A percentile compares a stretch with the other conserved stretches of the same genome.
These are phyloP conservation scores for Rhizodiscina lignyota DNA, from an alignment of 495 filamentous ascomycete genomes.

Conservation along the genomic window DNA sequence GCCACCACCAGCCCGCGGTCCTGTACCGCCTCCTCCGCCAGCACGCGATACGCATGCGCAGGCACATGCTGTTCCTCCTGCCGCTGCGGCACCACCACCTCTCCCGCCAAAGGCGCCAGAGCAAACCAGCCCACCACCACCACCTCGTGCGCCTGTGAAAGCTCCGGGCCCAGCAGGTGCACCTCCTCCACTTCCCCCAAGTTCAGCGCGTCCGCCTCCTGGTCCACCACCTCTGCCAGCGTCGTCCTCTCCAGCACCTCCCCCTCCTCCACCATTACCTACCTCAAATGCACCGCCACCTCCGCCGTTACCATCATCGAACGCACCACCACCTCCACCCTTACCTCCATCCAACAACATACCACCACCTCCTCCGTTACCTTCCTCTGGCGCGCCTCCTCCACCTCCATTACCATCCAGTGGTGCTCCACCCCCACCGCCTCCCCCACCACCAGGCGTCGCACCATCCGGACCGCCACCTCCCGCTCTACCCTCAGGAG, in stretches of 20 bases:
- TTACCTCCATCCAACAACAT: constrained; percentile 10
- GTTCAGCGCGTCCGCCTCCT: constrained; percentile 22
- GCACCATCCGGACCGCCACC: constrained; percentile 20
- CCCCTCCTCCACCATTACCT: constrained; percentile 1
- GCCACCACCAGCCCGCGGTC: constrained; percentile 53
- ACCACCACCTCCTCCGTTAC: constrained; percentile 27
- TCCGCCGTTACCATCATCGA: constrained; percentile 8
- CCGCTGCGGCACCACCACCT: constrained; percentile 37
- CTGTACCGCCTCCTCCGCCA: constrained; percentile 24
- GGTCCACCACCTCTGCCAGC: constrained; percentile 12
- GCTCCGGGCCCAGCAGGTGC: no score
- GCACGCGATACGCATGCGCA: constrained; percentile 19
- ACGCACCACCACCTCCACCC: constrained; percentile 15
- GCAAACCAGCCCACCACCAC: constrained; percentile 12
- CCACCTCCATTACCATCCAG: constrained; percentile 26
- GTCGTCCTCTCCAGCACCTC: constrained; percentile 4
- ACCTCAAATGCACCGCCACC: constrained; percentile 11
- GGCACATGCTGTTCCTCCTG: no score
- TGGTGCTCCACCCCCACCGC: constrained; percentile 43
- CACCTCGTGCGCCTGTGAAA: no score
- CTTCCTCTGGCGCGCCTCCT: constrained; percentile 19
- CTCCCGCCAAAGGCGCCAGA: constrained; percentile 55
- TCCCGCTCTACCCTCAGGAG: constrained; percentile 31
- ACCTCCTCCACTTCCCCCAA: constrained; percentile 1
- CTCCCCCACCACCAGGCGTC: constrained; percentile 47